Conservation (phyloP, 139 green algal genomes). For the Mychonastes homosphaera region DNA sequence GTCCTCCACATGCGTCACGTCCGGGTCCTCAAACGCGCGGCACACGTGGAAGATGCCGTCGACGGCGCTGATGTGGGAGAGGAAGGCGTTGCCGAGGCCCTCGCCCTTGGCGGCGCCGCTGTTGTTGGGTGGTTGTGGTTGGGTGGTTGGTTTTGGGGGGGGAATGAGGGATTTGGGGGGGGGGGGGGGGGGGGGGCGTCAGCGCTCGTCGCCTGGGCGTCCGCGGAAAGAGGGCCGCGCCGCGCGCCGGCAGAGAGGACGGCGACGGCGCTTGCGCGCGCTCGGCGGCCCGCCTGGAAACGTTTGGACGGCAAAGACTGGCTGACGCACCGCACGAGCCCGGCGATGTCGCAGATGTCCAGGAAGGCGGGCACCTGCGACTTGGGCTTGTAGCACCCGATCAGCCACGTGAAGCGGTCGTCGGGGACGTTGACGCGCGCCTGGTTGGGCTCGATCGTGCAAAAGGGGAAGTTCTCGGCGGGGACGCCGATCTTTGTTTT, state of each 20-base stretch:
- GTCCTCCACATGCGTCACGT: constrained; percentile 82
- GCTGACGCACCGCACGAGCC: constrained; percentile 76
- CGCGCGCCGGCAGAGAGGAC: no score
- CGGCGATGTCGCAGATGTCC: constrained; percentile 94
- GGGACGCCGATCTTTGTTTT: constrained; percentile 74
- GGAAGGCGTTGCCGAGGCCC: constrained; percentile 95
- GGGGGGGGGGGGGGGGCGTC: neutral
- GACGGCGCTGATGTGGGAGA: constrained; percentile 88
- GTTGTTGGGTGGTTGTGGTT: neutral
- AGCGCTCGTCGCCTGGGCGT: no score
- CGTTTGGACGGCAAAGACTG: no score
- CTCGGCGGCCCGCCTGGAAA: no score
- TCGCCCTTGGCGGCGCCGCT: constrained; percentile 65
- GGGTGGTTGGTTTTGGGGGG: constrained; percentile 1
- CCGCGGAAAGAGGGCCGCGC: no score
- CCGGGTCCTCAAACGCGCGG: constrained; percentile 83
- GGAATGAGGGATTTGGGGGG: neutral
- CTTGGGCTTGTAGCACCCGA: constrained; percentile 50
- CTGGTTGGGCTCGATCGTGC: constrained; percentile 90
- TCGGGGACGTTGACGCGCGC: constrained; percentile 93
- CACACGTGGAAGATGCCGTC: constrained; percentile 98
- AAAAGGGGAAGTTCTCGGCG: constrained; percentile 94
- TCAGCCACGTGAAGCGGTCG: constrained; percentile 89
- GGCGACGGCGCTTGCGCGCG: no score
- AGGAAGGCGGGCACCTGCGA: constrained; percentile 77